Base-by-base conservation (phyloP, 2,329 filamentous ascomycete genomes). In the Curvularia sp. region DNA sequence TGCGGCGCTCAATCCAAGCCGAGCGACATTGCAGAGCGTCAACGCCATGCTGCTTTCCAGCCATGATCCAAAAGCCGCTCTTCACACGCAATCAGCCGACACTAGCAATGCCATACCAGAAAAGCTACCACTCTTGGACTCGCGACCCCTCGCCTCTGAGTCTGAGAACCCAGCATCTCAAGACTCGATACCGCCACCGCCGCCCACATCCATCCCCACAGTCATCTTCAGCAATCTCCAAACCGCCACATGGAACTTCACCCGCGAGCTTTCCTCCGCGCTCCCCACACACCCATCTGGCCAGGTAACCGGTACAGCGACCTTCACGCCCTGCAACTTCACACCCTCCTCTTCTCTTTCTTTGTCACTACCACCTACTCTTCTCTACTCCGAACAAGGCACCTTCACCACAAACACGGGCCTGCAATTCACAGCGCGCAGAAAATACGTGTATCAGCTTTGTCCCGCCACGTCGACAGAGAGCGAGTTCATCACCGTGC, bases 1-100 rank as follows among this genome's bases (percentile, higher is more conserved):
- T 72, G 89, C 93, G 0, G 88, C 90, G 65, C 90, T 89, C 2
- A 96, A 96, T 72, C 93, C 94, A 0, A 93, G 89, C 62, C 84
- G 95, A 35, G 85, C 91, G 22, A 97, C 93, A 0, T 79, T 98
- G 38, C 93, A 97, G 77, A 94, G 92, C 66, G 89, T 98, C 5
- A 97, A 98, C 77, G 91, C 91, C 55, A 96, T 92, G 70, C 79
- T 98, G 51, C 94, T 98, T 87, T 13, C 61, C 41, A 57, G 42
- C 12, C 43, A 56, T 9, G 48, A 61, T 15, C 54, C 44, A 33
- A 61, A 55, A 58, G 44, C 52, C 8, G 9, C 6, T n/a, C 22
- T 28, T 2, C 10, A 4, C 4, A 31, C 39, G 22, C 30, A 20
- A 22, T 1, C n/a, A 8, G 20, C 44, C 52, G 43, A 20, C 9